These are phyloP conservation scores for Aspergillus piperis DNA, from an alignment of 2,329 filamentous ascomycete species.

Conservation along the genomic window DNA sequence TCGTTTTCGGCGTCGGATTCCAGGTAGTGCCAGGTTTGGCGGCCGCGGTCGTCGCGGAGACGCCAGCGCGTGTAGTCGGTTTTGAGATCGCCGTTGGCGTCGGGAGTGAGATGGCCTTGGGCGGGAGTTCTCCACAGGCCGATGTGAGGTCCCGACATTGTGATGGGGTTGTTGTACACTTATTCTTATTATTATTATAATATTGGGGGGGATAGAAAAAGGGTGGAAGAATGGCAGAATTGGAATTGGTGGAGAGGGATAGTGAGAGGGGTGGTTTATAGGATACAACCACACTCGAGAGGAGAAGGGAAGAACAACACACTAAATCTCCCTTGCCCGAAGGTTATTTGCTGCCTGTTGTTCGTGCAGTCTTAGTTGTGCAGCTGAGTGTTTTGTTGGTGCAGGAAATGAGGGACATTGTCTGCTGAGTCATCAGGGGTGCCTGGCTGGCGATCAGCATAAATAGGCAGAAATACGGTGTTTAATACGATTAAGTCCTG, in stretches of 20 bases:
- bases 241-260: too few relatives aligned
- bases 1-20: conserved; percentile 68
- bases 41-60: conserved; percentile 75
- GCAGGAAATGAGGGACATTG: too few relatives aligned
- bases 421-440: conserved; percentile 24
- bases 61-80: conserved; percentile 86
- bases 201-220: background rate
- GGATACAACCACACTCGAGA: too few relatives aligned
- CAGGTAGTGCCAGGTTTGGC: conserved; percentile 94
- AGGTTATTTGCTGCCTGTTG: too few relatives aligned
- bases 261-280: too few relatives aligned
- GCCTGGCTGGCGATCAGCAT: background rate
- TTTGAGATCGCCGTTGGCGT: conserved; percentile 47
- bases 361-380: too few relatives aligned
- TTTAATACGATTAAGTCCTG: background rate
- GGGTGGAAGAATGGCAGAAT: background rate
- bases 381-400: too few relatives aligned
- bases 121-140: conserved; percentile 37
- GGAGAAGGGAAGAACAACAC: too few relatives aligned
- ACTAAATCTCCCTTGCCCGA: too few relatives aligned
- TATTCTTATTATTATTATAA: too few relatives aligned
- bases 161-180: background rate
- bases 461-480: background rate
- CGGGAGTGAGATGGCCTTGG: conserved; percentile 37
- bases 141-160: conserved; percentile 32